These are phyloP conservation scores for Hyaloperonospora brassicae DNA, from an alignment of 352 stramenopile genomes.

Conservation along the genomic window DNA sequence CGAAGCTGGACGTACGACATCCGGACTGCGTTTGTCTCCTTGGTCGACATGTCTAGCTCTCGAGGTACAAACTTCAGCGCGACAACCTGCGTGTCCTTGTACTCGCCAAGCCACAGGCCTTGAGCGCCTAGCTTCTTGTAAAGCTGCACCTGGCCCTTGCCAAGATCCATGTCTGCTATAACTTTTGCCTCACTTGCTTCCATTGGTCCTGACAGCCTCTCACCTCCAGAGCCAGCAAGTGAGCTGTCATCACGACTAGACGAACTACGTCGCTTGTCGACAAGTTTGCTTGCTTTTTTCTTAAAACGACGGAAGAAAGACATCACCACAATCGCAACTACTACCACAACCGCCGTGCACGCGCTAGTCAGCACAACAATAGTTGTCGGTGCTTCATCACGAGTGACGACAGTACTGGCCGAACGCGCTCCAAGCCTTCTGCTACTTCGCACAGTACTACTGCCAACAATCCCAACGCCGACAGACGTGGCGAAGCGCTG, in stretches of 20 bases:
- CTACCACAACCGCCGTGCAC: conserved; percentile 23
- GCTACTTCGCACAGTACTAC: conserved; percentile 4
- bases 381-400: conserved; percentile 9
- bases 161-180: conserved; percentile 42
- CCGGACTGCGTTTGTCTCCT: conserved; percentile 40
- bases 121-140: conserved; percentile 49
- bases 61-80: conserved; percentile 42
- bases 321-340: conserved; percentile 7
- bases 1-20: conserved; percentile 50
- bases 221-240: conserved; percentile 10
- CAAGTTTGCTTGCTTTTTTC: conserved; percentile 28
- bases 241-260: conserved; percentile 27
- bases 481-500: conserved; percentile 8
- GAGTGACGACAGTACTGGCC: conserved; percentile 4
- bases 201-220: conserved; percentile 2
- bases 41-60: conserved; percentile 28
- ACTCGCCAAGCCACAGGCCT: conserved; percentile 44
- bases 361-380: conserved; percentile 20
- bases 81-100: conserved; percentile 40
- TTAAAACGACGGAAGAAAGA: conserved; percentile 37
- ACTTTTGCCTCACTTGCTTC: conserved; percentile 15
- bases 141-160: conserved; percentile 35
- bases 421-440: conserved; percentile 20
- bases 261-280: conserved; percentile 29
- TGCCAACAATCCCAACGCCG: conserved; percentile 1